Percentiles rank a stretch among this genome's conserved stretches.
Evolutionary conservation across 73 alveolate species (phyloP).

Genomic region (Stentor roeselii): DNA sequence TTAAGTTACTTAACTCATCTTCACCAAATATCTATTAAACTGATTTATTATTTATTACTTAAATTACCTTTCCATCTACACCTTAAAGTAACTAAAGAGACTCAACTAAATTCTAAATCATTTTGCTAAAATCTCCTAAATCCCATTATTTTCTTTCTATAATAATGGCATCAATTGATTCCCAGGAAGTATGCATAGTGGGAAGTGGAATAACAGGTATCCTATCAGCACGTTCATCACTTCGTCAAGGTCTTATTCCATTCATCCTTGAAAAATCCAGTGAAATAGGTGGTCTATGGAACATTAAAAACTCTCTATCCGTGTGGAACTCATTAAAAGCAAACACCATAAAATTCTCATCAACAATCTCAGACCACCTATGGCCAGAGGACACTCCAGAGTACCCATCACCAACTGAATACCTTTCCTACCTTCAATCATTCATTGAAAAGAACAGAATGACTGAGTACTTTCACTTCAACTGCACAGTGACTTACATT

Average conservation of each 20-base stretch:
- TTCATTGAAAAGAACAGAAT: not conserved
- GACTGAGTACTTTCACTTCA: slow-evolving; percentile 4
- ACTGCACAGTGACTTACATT: not conserved
- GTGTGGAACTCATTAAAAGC: slow-evolving; percentile 4
- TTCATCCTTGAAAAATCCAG: not conserved
- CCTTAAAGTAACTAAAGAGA: too few relatives aligned
- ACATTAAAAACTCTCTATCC: not conserved
- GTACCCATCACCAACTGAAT: not conserved
- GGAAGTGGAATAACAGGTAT: not conserved
- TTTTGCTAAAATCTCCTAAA: too few relatives aligned
- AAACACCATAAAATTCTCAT: not conserved
- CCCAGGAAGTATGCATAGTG: slow-evolving; percentile 12
- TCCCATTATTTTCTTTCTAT: too few relatives aligned
- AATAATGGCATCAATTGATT: not conserved
- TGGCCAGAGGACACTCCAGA: not conserved
- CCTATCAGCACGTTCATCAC: not conserved
- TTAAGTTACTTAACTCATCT: too few relatives aligned
- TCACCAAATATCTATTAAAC: too few relatives aligned
- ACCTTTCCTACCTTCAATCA: not conserved
- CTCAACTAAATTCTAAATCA: too few relatives aligned
- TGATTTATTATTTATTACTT: too few relatives aligned
- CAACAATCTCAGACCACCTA: not conserved
- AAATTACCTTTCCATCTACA: too few relatives aligned
- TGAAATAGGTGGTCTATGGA: not conserved
- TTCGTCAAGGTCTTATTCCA: slow-evolving; percentile 9